Percentiles rank a stretch among this genome's conserved stretches.
Evolutionary conservation across 768 basidiomycete species (phyloP).

Genomic region (Sporobolomyces phaffii): DNA sequence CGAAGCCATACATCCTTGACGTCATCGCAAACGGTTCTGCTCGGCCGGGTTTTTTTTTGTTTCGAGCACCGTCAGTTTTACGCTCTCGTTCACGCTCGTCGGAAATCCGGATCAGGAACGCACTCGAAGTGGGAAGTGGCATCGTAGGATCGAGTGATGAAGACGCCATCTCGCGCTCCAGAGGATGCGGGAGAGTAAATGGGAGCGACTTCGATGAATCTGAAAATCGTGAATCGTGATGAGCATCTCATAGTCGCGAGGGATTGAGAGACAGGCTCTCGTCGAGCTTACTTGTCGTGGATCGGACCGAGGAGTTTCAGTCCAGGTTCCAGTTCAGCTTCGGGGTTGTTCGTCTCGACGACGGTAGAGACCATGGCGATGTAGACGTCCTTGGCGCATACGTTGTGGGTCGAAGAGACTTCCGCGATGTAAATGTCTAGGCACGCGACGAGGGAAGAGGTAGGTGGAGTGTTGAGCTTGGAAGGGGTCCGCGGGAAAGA

Average conservation of each 20-base stretch:
- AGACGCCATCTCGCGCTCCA: conserved; percentile 81
- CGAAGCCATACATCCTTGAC: conserved; percentile 95
- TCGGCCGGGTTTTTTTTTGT: too few relatives aligned
- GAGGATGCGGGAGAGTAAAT: conserved; percentile 80
- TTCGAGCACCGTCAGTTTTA: too few relatives aligned
- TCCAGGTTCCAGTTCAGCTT: conserved; percentile 85
- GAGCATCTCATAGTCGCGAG: neutral
- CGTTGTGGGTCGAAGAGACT: conserved; percentile 95
- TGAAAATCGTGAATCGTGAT: conserved; percentile 44
- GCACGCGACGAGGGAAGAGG: conserved; percentile 12
- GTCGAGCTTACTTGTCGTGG: conserved; percentile 73
- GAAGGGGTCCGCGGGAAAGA: too few relatives aligned
- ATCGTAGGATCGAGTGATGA: conserved; percentile 95
- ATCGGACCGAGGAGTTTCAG: conserved; percentile 85
- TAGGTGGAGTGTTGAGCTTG: too few relatives aligned
- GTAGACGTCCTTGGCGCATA: conserved; percentile 89
- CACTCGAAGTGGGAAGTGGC: conserved; percentile 99
- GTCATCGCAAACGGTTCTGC: conserved; percentile 71
- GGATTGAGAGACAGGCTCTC: too few relatives aligned
- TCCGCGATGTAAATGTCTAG: conserved; percentile 97
- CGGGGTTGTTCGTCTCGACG: conserved; percentile 88
- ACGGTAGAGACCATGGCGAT: conserved; percentile 98
- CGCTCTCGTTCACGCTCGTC: too few relatives aligned
- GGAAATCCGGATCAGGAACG: conserved; percentile 10
- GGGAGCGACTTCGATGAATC: conserved; percentile 83